Evolutionary conservation across 2,329 filamentous ascomycete species (phyloP).

Genomic region (Claviceps humidiphila): DNA sequence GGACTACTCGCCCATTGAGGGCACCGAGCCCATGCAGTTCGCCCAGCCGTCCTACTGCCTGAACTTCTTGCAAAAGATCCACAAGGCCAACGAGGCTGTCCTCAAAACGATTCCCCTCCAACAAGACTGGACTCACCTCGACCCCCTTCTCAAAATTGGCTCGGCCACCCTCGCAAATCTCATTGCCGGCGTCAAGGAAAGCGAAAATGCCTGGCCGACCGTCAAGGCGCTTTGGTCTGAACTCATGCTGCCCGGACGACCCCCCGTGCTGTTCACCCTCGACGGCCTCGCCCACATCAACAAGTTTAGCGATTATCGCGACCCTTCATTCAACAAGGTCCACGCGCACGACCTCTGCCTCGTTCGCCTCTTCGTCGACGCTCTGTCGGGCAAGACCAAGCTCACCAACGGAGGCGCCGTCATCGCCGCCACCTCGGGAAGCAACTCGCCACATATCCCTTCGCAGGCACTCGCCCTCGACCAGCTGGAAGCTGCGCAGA

Average conservation of each 20-base stretch:
- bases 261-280: conserved; percentile 56
- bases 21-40: conserved; percentile 47
- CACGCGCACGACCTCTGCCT: conserved; percentile 78
- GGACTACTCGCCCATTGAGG: conserved; percentile 60
- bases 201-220: conserved; percentile 65
- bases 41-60: conserved; percentile 68
- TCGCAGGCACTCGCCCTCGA: conserved; percentile 56
- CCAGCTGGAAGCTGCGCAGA: conserved; percentile 34
- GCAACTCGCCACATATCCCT: conserved; percentile 51
- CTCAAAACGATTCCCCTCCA: conserved; percentile 39
- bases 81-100: conserved; percentile 55
- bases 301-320: conserved; percentile 62
- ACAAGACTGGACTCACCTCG: conserved; percentile 29
- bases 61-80: conserved; percentile 58
- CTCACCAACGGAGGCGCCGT: conserved; percentile 66
- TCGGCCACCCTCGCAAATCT: conserved; percentile 53
- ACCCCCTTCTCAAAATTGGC: conserved; percentile 32
- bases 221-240: conserved; percentile 75
- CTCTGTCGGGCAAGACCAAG: conserved; percentile 46
- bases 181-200: conserved; percentile 56
- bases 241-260: conserved; percentile 41
- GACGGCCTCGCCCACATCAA: conserved; percentile 77
- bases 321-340: conserved; percentile 55
- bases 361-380: conserved; percentile 59
- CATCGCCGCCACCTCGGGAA: conserved; percentile 59